Evolutionary conservation across 129 eudicot genomes (phyloP).

Genomic region (Pittosporum tobira): DNA sequence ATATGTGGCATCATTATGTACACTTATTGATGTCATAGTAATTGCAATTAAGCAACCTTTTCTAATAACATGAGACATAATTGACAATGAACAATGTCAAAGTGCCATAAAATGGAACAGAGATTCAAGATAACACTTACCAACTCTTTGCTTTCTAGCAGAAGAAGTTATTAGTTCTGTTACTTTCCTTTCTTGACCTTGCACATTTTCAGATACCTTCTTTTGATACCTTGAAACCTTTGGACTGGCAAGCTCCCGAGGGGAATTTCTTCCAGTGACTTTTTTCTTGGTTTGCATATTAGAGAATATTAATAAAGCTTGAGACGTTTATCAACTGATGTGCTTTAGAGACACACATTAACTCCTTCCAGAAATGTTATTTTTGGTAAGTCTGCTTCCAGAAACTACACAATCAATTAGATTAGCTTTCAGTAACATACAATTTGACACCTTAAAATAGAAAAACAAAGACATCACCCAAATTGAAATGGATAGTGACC

Average conservation of each 20-base stretch:
- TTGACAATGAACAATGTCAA: neutral
- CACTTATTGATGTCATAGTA: neutral
- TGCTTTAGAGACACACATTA: neutral
- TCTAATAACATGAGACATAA: neutral
- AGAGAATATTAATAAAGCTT: slow-evolving; percentile 12
- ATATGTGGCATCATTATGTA: neutral
- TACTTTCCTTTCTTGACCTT: slow-evolving; percentile 58
- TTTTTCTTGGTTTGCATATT: slow-evolving; percentile 90
- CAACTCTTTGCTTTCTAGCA: slow-evolving; percentile 63
- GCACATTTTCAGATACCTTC: slow-evolving; percentile 58
- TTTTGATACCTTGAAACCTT: slow-evolving; percentile 57
- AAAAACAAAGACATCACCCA: neutral
- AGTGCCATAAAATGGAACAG: slow-evolving; percentile 3
- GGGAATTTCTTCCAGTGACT: slow-evolving; percentile 43
- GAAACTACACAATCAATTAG: neutral
- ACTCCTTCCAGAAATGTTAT: neutral
- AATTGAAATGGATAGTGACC: neutral
- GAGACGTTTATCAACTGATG: slow-evolving; percentile 13
- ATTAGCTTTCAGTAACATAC: neutral
- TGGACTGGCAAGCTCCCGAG: slow-evolving; percentile 52
- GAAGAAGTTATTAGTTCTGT: slow-evolving; percentile 83
- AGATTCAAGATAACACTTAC: slow-evolving; percentile 25
- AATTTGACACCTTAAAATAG: neutral
- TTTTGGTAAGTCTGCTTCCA: neutral
- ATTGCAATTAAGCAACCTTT: neutral